Conservation (phyloP, 2,329 filamentous ascomycete genomes). For the Sphaerulina vaccinii region DNA sequence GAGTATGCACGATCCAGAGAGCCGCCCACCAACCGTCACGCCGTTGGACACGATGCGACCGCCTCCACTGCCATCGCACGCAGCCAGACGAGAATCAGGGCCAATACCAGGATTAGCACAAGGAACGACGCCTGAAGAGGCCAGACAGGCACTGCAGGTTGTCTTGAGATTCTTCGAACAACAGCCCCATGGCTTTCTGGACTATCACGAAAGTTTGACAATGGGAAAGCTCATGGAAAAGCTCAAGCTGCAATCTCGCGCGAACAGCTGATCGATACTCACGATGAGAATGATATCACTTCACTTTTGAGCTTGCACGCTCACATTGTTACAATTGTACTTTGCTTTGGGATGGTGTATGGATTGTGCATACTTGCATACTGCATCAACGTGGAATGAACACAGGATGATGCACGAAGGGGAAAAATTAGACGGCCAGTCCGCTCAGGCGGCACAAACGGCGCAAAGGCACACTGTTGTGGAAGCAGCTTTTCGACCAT, state of each 20-base stretch:
- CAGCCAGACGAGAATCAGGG: conserved; percentile 20
- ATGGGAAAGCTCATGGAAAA: conserved; percentile 85
- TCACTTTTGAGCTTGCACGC: neutral
- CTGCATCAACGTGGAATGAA: neutral
- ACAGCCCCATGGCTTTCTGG: conserved; percentile 66
- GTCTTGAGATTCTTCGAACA: conserved; percentile 79
- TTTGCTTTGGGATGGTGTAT: neutral
- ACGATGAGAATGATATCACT: neutral
- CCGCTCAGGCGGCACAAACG: conserved; percentile 28
- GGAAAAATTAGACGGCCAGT: conserved; percentile 7
- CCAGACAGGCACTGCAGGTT: conserved; percentile 74
- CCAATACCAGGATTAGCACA: conserved; percentile 32
- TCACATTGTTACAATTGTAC: neutral
- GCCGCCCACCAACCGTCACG: conserved; percentile 30
- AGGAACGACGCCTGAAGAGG: conserved; percentile 80
- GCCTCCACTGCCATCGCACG: conserved; percentile 44
- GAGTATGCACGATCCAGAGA: conserved; percentile 26
- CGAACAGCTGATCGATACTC: conserved; percentile 18
- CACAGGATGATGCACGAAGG: neutral
- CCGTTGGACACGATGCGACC: conserved; percentile 44
- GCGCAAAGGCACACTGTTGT: neutral
- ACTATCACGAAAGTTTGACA: conserved; percentile 73
- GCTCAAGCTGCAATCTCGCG: conserved; percentile 57
- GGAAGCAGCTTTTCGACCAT: conserved; percentile 1
- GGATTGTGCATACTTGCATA: too few species aligned